phyloP scores from a whole-genome alignment of 257 asterid genomes.

The Pogostemon cablin region DNA sequence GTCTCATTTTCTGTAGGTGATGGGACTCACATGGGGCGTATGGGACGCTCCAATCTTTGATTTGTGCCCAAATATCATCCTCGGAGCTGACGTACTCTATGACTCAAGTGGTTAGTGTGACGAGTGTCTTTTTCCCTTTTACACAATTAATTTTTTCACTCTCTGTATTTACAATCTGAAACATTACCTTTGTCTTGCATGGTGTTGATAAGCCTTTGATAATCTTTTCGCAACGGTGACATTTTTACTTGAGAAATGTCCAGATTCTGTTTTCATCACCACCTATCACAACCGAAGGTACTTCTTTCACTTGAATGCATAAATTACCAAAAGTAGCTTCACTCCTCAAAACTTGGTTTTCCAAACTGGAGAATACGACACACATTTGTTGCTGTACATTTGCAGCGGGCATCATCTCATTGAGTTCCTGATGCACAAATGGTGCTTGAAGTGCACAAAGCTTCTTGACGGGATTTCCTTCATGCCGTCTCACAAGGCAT shows the following conservation, averaged over 20 bases:
- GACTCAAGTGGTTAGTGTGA: slow-evolving; percentile 64
- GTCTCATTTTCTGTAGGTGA: slow-evolving; percentile 49
- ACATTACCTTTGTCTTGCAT: slow-evolving; percentile 26
- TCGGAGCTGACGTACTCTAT: slow-evolving; percentile 94
- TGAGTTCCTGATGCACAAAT: slow-evolving; percentile 86
- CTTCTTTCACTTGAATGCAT: slow-evolving; percentile 12
- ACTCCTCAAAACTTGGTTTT: not conserved
- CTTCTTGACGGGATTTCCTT: slow-evolving; percentile 84
- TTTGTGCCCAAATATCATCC: slow-evolving; percentile 79
- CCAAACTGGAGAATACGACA: not conserved
- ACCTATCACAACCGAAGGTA: slow-evolving; percentile 95
- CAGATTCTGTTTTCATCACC: slow-evolving; percentile 78
- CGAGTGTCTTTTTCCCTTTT: not conserved
- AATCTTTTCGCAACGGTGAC: slow-evolving; percentile 84
- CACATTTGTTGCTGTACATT: slow-evolving; percentile 22
- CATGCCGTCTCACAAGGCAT: slow-evolving; percentile 74
- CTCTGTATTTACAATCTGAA: slow-evolving; percentile 24
- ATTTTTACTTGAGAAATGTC: slow-evolving; percentile 68
- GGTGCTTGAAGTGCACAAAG: slow-evolving; percentile 81
- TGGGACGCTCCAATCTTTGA: slow-evolving; percentile 68
- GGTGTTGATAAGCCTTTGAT: slow-evolving; percentile 65
- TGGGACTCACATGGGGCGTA: slow-evolving; percentile 89
- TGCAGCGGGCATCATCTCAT: slow-evolving; percentile 91
- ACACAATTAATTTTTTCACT: slow-evolving; percentile 2
- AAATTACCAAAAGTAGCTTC: not conserved